A percentile compares a stretch with the other conserved stretches of the same genome.
phyloP scores from a whole-genome alignment of 1,284 basidiomycete species.

The Marasmius oreades region DNA sequence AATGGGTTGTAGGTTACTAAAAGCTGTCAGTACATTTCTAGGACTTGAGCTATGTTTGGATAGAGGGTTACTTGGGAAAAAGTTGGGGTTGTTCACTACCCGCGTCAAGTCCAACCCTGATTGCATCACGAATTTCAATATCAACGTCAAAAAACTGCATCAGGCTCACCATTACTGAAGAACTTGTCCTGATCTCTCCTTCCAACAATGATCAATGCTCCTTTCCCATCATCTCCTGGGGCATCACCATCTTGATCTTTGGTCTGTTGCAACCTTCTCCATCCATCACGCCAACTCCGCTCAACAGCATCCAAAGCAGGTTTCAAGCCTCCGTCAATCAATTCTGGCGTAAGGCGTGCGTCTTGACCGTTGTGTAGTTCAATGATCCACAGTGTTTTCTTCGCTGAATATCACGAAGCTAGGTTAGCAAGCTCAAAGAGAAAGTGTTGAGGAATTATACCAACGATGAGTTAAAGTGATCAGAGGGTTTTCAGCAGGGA shows the following conservation, averaged over 20 bases:
- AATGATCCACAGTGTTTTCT: conserved; percentile 63
- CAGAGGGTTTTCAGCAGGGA: conserved; percentile 46
- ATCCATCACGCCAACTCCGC: conserved; percentile 65
- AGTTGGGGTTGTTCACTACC: conserved; percentile 60
- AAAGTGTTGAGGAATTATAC: conserved; percentile 21
- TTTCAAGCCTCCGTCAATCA: conserved; percentile 61
- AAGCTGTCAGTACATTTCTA: not conserved
- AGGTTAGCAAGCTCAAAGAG: not conserved
- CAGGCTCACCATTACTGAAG: conserved; percentile 75
- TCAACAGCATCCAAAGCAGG: conserved; percentile 81
- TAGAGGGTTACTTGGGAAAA: conserved; percentile 64
- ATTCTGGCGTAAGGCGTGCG: conserved; percentile 60
- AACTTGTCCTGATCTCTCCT: conserved; percentile 77
- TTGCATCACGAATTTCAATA: too few relatives aligned
- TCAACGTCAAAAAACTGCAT: not conserved
- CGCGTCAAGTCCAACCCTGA: conserved; percentile 76
- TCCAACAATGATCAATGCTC: conserved; percentile 77
- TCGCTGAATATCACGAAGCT: conserved; percentile 32
- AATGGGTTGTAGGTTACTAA: conserved; percentile 55
- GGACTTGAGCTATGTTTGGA: conserved; percentile 3
- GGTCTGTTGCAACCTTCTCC: conserved; percentile 39
- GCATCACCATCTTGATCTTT: conserved; percentile 38
- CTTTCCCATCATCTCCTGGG: conserved; percentile 45
- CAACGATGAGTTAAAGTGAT: conserved; percentile 64
- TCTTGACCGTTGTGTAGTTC: conserved; percentile 78